Base-by-base conservation (phyloP, 441 rosid species). In the Erodium chrysanthum region DNA sequence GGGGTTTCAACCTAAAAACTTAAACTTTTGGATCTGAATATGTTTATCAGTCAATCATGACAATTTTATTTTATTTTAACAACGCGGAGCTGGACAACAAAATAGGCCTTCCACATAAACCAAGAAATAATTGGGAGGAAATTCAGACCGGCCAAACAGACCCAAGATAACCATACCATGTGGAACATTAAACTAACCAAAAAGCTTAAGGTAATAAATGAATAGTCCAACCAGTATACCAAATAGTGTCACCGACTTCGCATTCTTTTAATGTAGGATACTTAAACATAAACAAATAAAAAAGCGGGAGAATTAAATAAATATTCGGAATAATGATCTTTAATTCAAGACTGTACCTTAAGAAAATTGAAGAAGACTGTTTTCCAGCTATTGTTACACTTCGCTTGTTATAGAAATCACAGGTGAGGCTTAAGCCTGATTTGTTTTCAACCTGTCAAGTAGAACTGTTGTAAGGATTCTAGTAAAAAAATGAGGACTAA, bases 401-500 rank as follows among this genome's bases (percentile, higher is more conserved):
- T 79, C 79, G 91, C 65, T 86, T 80, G 75, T 80, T 79, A 70
- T 76, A 71, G 75, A 90, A 88, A 56, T 76, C 72, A 71, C 92
- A 91, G 61, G 76, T 77, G 81, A 89, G 90, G 76, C 79, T 83
- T 71, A 92, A 78, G 70, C 89, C 85, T 66, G 90, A 76, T 73
- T 82, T 89, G 81, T 93, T 93, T 74, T 93, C 90, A 75, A 93
- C 90, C 98, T 93, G 91, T 68, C 76, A 54, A 23, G 37, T 50
- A 64, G 61, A 77, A 68, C 62, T 52, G 42, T 67, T 63, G 66
- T 68, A 65, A 31, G 64, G 68, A 59, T 71, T 37, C 61, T 40
- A 54, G 25, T 68, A 54, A 69, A n/a, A 66, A 70, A 54, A 76
- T 7, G 33, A 42, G 50, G 65, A 60, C 31, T 48, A 52, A 56